Evolutionary conservation across 805 yeast species (phyloP).

Genomic region (Kluyveromyces siamensis): DNA sequence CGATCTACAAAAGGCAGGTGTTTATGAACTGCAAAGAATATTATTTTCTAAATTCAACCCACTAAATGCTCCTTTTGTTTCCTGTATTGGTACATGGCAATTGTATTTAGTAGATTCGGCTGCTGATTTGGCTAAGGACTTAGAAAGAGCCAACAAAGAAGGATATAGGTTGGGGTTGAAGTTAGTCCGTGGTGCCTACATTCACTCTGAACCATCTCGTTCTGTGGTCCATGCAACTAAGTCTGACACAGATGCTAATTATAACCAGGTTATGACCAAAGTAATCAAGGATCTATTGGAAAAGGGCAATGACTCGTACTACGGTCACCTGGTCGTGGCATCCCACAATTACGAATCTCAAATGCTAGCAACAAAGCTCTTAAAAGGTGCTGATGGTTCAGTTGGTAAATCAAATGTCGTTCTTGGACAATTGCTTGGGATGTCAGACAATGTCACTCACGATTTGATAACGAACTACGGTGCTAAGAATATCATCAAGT

Average conservation of each 20-base stretch:
- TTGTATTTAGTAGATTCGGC: conserved; percentile 75
- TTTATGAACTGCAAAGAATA: conserved; percentile 79
- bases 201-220: conserved; percentile 79
- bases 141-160: conserved; percentile 49
- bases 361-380: conserved; percentile 52
- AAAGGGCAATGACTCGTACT: conserved; percentile 37
- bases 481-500: conserved; percentile 74
- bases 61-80: conserved; percentile 40
- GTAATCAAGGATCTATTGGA: conserved; percentile 50
- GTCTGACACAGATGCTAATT: conserved; percentile 69
- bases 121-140: conserved; percentile 52
- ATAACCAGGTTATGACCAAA: conserved; percentile 57
- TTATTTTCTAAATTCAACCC: conserved; percentile 68
- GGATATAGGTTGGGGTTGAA: conserved; percentile 75
- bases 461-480: conserved; percentile 58
- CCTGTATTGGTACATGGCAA: conserved; percentile 87
- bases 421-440: conserved; percentile 85
- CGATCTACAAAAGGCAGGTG: conserved; percentile 75
- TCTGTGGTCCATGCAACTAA: conserved; percentile 67
- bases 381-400: conserved; percentile 28
- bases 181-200: conserved; percentile 91
- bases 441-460: conserved; percentile 85
- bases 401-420: conserved; percentile 50
- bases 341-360: conserved; percentile 83
- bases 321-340: conserved; percentile 82